A percentile compares a stretch with the other conserved stretches of the same genome.
Conservation (phyloP, 208 protist genomes). For the Zelonia costaricensis region DNA sequence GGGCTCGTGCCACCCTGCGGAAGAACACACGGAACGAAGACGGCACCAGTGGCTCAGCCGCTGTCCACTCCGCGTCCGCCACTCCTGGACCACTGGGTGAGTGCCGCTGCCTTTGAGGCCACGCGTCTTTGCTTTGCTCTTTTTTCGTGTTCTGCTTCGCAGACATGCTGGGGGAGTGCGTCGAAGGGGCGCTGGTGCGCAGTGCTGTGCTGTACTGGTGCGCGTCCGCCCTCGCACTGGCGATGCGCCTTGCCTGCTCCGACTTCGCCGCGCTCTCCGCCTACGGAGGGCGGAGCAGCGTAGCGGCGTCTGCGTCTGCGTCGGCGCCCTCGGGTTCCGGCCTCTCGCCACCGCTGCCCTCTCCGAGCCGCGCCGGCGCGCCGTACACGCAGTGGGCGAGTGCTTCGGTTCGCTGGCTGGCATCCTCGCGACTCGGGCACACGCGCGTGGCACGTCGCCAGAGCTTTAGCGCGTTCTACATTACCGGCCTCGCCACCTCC, state of each 20-base stretch:
- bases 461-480: constrained; percentile 59
- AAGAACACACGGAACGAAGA: too few species aligned
- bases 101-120: too few species aligned
- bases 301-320: not conserved
- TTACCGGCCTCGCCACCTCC: constrained; percentile 36
- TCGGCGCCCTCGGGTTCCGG: too few species aligned
- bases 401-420: constrained; percentile 1
- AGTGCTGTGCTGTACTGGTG: constrained; percentile 57
- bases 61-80: too few species aligned
- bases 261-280: constrained; percentile 37
- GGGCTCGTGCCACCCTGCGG: too few species aligned
- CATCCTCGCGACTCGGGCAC: constrained; percentile 24
- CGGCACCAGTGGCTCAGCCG: too few species aligned
- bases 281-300: constrained; percentile 46
- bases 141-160: not conserved
- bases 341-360: not conserved
- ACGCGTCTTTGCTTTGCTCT: not conserved
- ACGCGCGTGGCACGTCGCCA: constrained; percentile 32
- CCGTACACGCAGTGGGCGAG: not conserved
- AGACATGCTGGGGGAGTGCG: not conserved
- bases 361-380: not conserved
- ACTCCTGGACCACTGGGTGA: too few species aligned
- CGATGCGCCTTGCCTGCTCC: constrained; percentile 31
- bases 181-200: not conserved
- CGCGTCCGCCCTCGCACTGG: constrained; percentile 34